phyloP scores from a whole-genome alignment of 2,329 filamentous ascomycete genomes.

The Colletotrichum destructivum region DNA sequence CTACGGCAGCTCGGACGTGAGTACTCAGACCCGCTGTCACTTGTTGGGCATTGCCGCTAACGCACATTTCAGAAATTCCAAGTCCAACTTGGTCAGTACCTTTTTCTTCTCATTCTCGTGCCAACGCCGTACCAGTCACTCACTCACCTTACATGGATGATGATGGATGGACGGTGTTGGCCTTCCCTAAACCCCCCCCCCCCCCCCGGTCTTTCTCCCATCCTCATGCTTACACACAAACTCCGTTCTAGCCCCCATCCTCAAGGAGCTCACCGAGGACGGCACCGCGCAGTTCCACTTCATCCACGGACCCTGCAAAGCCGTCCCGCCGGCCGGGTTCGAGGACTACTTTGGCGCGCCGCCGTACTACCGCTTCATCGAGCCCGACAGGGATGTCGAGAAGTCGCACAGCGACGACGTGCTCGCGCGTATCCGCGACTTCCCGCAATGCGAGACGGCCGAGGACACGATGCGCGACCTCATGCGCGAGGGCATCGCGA shows the following conservation, averaged over 20 bases:
- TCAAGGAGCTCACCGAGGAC: constrained; percentile 63
- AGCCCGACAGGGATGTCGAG: constrained; percentile 62
- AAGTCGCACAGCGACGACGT: constrained; percentile 61
- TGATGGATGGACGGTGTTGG: too few species aligned
- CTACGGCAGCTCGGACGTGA: constrained; percentile 69
- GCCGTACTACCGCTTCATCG: constrained; percentile 70
- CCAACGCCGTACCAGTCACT: too few species aligned
- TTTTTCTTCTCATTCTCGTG: neutral
- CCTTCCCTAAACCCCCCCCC: too few species aligned
- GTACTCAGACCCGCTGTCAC: constrained; percentile 44
- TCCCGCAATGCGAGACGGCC: constrained; percentile 65
- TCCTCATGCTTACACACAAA: constrained; percentile 37
- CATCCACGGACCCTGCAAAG: constrained; percentile 65
- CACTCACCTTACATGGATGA: too few species aligned
- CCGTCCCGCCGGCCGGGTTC: constrained; percentile 67
- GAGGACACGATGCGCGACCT: constrained; percentile 71
- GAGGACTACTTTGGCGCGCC: constrained; percentile 70
- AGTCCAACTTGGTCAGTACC: constrained; percentile 63
- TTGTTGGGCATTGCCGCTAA: constrained; percentile 38
- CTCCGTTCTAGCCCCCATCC: constrained; percentile 59
- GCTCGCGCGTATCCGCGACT: constrained; percentile 67
- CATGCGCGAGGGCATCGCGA: constrained; percentile 57
- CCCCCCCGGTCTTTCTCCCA: neutral
- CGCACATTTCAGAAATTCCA: constrained; percentile 64
- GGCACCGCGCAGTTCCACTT: constrained; percentile 65